These are phyloP conservation scores for Aspergillus pseudoterreus DNA, from an alignment of 2,329 filamentous ascomycete species.

Conservation along the genomic window DNA sequence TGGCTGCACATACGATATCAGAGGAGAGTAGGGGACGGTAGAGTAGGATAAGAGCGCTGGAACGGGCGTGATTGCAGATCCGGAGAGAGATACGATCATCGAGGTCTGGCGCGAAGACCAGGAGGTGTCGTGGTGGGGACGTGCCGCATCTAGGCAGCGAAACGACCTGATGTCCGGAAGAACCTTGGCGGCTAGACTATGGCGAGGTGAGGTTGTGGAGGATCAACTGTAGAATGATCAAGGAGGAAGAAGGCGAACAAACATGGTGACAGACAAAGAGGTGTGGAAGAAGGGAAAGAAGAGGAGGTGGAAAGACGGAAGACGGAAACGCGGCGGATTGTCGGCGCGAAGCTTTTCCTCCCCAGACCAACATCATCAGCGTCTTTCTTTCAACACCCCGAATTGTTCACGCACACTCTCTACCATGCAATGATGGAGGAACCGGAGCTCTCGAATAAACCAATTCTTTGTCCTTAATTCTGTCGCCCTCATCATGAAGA, in stretches of 20 bases:
- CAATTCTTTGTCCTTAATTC: not conserved
- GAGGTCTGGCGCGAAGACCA: constrained; percentile 15
- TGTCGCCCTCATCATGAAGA: constrained; percentile 4
- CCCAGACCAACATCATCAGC: not conserved
- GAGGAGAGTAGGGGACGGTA: not conserved
- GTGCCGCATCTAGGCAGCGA: constrained; percentile 22
- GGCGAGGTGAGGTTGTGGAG: too few species aligned
- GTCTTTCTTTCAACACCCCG: not conserved
- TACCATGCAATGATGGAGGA: not conserved
- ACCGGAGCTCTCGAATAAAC: not conserved
- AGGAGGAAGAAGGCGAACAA: not conserved
- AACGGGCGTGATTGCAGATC: not conserved
- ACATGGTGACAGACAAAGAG: not conserved
- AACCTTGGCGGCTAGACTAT: too few species aligned
- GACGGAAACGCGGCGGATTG: not conserved
- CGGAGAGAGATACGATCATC: constrained; percentile 7
- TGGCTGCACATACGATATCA: constrained; percentile 9
- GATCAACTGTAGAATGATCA: too few species aligned
- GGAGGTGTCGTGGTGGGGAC: constrained; percentile 8
- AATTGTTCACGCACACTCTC: too few species aligned
- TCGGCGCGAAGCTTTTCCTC: not conserved
- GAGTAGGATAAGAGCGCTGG: not conserved
- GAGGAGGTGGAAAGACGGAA: not conserved
- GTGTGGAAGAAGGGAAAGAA: not conserved
- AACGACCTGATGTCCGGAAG: too few species aligned